Conservation (phyloP, 164 flowering plant species). For the Sextonia rubra region DNA sequence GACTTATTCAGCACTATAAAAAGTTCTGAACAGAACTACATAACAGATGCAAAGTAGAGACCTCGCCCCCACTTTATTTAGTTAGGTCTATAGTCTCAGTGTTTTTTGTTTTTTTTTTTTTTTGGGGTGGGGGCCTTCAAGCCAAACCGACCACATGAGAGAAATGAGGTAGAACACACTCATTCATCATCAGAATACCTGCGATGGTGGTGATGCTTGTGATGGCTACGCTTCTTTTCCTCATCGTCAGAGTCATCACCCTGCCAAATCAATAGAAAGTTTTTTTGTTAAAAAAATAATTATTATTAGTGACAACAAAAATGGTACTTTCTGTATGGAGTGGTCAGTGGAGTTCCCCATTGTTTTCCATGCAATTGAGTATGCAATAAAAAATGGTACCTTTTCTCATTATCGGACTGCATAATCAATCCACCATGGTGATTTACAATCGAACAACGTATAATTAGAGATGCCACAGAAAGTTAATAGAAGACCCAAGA, state of each 20-base stretch:
- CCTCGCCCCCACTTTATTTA: slow-evolving; percentile 2
- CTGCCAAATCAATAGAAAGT: background rate
- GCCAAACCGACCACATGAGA: background rate
- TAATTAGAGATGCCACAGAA: no score
- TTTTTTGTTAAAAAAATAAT: no score
- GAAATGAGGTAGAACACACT: background rate
- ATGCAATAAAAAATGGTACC: no score
- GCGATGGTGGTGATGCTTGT: slow-evolving; percentile 26
- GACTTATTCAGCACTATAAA: slow-evolving; percentile 2
- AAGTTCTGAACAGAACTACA: background rate
- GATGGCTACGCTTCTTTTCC: slow-evolving; percentile 18
- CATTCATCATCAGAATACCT: slow-evolving; percentile 25
- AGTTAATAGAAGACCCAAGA: no score
- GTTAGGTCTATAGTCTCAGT: background rate
- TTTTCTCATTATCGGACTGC: no score
- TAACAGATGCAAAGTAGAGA: background rate
- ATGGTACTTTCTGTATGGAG: no score
- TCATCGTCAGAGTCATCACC: slow-evolving; percentile 28
- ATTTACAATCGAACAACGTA: no score
- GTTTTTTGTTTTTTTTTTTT: no score
- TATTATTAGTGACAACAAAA: no score
- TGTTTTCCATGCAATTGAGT: no score
- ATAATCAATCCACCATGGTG: no score
- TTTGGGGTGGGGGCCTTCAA: background rate
- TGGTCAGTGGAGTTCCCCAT: no score